Percentiles rank a stretch among this genome's conserved stretches.
Evolutionary conservation across 495 filamentous ascomycete species (phyloP).

Genomic region (Neurospora sp.): DNA sequence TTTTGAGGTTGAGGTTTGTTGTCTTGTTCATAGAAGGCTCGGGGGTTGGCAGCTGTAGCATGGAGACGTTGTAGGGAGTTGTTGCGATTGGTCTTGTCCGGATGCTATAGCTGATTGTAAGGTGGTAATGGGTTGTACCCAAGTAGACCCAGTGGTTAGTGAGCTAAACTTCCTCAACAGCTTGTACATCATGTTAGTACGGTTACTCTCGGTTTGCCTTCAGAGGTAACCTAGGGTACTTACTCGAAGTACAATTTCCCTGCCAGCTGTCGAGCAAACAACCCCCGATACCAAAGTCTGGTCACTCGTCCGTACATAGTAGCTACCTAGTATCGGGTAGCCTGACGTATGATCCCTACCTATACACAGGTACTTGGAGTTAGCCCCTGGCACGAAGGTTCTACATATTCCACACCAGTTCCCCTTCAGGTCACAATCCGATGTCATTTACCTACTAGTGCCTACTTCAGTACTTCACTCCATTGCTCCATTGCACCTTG

Average conservation of each 20-base stretch:
- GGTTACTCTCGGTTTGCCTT: background rate
- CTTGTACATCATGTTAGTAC: background rate
- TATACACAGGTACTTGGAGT: background rate
- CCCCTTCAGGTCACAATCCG: background rate
- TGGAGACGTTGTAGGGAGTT: background rate
- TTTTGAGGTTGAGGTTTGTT: background rate
- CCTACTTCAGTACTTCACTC: background rate
- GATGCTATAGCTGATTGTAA: background rate
- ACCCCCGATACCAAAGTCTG: background rate
- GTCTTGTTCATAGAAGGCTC: background rate
- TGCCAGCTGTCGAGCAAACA: background rate
- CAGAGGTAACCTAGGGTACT: background rate
- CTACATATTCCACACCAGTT: background rate
- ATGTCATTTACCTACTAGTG: background rate
- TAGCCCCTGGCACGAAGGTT: background rate
- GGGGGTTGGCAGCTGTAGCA: background rate
- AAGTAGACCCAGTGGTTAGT: background rate
- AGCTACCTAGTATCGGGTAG: background rate
- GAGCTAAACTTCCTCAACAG: background rate
- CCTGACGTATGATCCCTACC: background rate
- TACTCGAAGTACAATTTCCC: background rate
- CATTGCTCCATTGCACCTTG: background rate
- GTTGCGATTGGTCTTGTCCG: background rate
- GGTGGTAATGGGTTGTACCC: background rate
- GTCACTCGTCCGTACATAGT: background rate